Evolutionary conservation across 2,329 filamentous ascomycete genomes (phyloP).

Genomic region (Calcarisporium arbuscula): DNA sequence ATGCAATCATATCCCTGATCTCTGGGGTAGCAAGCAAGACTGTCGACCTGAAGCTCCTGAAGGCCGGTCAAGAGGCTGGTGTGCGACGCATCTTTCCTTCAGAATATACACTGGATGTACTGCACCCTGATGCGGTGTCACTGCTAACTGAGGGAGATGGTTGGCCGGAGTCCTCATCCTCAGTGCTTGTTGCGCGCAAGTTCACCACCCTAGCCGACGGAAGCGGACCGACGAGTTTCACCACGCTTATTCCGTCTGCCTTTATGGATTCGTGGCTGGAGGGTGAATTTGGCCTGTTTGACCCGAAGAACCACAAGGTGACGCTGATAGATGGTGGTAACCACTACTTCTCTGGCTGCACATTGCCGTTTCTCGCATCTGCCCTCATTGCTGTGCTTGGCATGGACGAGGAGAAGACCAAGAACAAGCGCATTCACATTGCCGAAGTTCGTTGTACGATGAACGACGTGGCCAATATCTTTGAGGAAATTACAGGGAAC

Average conservation of each 20-base stretch:
- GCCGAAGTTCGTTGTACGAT: slow-evolving; percentile 4
- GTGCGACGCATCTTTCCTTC: slow-evolving; percentile 9
- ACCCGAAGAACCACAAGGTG: slow-evolving; percentile 1
- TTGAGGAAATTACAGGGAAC: too few species aligned
- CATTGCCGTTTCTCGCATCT: slow-evolving; percentile 2
- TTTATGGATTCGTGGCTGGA: slow-evolving; percentile 7
- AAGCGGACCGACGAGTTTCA: slow-evolving; percentile 7
- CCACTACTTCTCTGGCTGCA: too few species aligned
- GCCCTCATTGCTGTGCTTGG: slow-evolving; percentile 3
- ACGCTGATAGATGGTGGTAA: slow-evolving; percentile 1
- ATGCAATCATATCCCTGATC: slow-evolving; percentile 6
- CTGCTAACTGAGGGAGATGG: slow-evolving; percentile 2
- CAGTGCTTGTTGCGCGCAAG: slow-evolving; percentile 1
- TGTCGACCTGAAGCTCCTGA: slow-evolving; percentile 3
- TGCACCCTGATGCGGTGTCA: slow-evolving; percentile 5
- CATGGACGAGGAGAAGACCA: slow-evolving; percentile 6
- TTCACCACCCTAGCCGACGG: slow-evolving; percentile 2
- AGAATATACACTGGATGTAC: slow-evolving; percentile 6
- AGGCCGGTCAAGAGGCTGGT: slow-evolving; percentile 7
- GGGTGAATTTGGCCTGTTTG: slow-evolving; percentile 3
- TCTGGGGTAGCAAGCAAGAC: background rate
- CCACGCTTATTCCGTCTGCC: slow-evolving; percentile 4
- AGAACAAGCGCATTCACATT: slow-evolving; percentile 5
- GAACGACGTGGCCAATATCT: too few species aligned
- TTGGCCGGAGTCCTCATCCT: slow-evolving; percentile 4